Percentiles rank a stretch among this genome's conserved stretches.
Evolutionary conservation across 441 rosid genomes (phyloP).

Genomic region (Pelargonium fulgidum): DNA sequence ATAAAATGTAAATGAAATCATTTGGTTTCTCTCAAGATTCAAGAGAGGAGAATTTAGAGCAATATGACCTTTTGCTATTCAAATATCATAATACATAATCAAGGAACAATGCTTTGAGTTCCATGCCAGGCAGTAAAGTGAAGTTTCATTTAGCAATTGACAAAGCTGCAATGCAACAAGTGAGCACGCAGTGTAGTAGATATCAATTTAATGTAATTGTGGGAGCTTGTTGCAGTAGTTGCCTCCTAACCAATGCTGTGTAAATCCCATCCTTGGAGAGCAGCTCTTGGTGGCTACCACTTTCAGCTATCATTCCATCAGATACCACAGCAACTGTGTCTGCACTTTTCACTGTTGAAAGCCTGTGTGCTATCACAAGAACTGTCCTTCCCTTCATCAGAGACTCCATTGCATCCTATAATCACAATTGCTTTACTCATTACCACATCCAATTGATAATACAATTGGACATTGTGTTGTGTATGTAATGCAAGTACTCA

Average conservation of each 20-base stretch:
- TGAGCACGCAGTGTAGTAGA: too few species aligned
- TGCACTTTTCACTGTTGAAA: conserved; percentile 77
- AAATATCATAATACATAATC: too few species aligned
- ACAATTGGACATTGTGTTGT: background rate
- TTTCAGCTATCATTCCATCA: conserved; percentile 76
- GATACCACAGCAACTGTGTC: conserved; percentile 76
- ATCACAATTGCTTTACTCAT: background rate
- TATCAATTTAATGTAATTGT: too few species aligned
- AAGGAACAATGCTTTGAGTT: too few species aligned
- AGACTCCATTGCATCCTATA: conserved; percentile 81
- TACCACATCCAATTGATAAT: too few species aligned
- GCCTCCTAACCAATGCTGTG: conserved; percentile 74
- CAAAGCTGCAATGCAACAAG: too few species aligned
- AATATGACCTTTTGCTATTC: too few species aligned
- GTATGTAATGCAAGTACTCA: conserved; percentile 19
- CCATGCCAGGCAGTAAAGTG: too few species aligned
- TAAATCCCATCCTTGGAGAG: conserved; percentile 53
- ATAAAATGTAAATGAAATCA: too few species aligned
- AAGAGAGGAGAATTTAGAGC: too few species aligned
- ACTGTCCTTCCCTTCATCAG: conserved; percentile 87
- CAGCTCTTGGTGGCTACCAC: conserved; percentile 71
- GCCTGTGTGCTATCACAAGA: conserved; percentile 80
- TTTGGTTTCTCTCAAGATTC: too few species aligned
- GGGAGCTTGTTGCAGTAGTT: conserved; percentile 29
- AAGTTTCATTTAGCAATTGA: too few species aligned